Conservation (phyloP, 257 asterid species). For the Pogostemon cablin region DNA sequence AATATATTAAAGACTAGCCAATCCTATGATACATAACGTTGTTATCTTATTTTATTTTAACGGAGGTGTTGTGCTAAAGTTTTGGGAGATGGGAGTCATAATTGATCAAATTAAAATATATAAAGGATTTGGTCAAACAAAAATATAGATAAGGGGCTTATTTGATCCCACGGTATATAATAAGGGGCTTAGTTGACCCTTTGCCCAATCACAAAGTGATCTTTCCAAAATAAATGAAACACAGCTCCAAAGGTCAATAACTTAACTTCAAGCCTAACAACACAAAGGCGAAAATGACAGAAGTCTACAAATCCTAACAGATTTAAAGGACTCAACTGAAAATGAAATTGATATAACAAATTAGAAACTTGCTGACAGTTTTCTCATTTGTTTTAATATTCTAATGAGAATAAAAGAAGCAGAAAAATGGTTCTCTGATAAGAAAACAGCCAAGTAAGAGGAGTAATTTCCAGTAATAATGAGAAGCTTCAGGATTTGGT, state of each 20-base stretch:
- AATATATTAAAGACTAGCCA: no score
- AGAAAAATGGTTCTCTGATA: neutral
- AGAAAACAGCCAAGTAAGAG: neutral
- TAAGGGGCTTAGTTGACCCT: no score
- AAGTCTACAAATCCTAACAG: neutral
- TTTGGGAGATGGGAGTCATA: no score
- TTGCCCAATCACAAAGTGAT: neutral
- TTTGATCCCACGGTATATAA: no score
- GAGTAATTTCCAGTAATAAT: neutral
- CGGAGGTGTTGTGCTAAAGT: no score
- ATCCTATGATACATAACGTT: no score
- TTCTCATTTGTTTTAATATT: neutral
- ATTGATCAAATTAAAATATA: no score
- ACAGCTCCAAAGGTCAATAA: neutral
- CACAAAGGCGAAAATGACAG: neutral
- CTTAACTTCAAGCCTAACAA: neutral
- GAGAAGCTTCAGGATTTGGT: neutral
- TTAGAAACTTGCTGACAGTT: neutral
- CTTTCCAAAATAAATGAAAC: neutral
- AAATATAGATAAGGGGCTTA: no score
- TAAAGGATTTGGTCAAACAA: no score
- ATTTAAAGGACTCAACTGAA: neutral
- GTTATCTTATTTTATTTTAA: no score
- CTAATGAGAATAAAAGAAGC: neutral
- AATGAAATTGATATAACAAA: neutral